Evolutionary conservation across 208 protist species (phyloP).

Genomic region (Trypanosoma caninum): DNA sequence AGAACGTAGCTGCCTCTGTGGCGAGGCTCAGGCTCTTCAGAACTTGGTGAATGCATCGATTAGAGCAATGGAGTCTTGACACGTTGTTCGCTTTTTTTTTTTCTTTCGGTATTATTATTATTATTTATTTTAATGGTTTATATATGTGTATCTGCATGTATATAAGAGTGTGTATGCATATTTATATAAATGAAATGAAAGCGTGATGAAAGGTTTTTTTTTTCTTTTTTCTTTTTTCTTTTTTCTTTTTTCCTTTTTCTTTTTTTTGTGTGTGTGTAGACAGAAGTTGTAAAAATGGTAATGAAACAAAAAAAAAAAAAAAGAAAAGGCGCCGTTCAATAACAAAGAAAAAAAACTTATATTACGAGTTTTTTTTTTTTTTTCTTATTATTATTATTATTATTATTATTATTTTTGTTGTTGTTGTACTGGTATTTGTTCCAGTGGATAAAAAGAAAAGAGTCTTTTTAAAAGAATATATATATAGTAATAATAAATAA

Average conservation of each 20-base stretch:
- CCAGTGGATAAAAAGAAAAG: neutral
- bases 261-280: neutral
- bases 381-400: constrained; percentile 5
- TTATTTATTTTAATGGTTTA: constrained; percentile 3
- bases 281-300: neutral
- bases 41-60: constrained; percentile 69
- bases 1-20: constrained; percentile 15
- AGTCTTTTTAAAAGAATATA: neutral
- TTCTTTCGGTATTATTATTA: neutral
- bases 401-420: neutral
- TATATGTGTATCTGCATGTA: neutral
- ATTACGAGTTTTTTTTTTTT: too few species aligned
- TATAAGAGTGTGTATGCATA: neutral
- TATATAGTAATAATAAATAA: constrained; percentile 3
- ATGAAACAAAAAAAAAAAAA: too few species aligned
- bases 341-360: too few species aligned
- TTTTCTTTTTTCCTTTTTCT: neutral
- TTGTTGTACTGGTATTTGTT: neutral
- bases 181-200: too few species aligned
- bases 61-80: constrained; percentile 60
- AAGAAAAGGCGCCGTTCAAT: too few species aligned
- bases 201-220: neutral
- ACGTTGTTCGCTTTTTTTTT: neutral
- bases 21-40: constrained; percentile 49
- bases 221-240: neutral